Percentiles rank a stretch among this genome's conserved stretches.
Evolutionary conservation across 2,329 filamentous ascomycete species (phyloP).

Genomic region (Nannizziopsis barbatae): DNA sequence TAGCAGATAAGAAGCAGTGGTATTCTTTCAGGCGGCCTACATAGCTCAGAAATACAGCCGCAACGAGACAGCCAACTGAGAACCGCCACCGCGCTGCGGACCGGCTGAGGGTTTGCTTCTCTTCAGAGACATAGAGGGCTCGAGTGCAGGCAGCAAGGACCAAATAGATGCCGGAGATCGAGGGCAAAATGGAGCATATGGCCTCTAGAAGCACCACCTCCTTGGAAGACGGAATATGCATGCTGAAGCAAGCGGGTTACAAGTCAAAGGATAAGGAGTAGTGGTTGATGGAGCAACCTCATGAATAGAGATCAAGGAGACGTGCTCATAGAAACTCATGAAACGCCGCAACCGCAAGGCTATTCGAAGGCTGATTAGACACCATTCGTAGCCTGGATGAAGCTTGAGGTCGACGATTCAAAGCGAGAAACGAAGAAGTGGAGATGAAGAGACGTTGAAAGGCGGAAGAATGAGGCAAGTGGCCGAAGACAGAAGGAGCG

Average conservation of each 20-base stretch:
- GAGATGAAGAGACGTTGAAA: too few relatives aligned
- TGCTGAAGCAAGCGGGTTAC: not conserved
- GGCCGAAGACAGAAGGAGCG: too few relatives aligned
- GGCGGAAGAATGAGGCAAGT: too few relatives aligned
- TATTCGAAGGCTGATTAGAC: not conserved
- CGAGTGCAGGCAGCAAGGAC: conserved; percentile 38
- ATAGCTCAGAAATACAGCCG: conserved; percentile 30
- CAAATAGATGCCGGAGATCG: conserved; percentile 48
- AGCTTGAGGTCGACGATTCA: too few relatives aligned
- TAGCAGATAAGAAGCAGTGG: not conserved
- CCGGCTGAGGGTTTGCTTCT: conserved; percentile 27
- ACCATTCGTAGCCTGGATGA: too few relatives aligned
- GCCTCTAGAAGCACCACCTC: conserved; percentile 7
- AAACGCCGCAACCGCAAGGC: not conserved
- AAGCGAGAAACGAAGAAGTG: too few relatives aligned
- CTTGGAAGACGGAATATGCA: conserved; percentile 6
- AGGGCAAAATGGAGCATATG: conserved; percentile 30
- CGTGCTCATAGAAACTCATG: not conserved
- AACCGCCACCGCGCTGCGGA: conserved; percentile 33
- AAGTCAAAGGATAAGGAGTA: not conserved
- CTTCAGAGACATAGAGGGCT: conserved; percentile 47
- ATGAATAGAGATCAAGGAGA: not conserved
- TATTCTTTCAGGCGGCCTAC: conserved; percentile 22
- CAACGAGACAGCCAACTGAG: conserved; percentile 34
- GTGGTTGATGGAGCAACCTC: not conserved